phyloP scores from a whole-genome alignment of 768 basidiomycete genomes.

The Pisolithus microcarpus region DNA sequence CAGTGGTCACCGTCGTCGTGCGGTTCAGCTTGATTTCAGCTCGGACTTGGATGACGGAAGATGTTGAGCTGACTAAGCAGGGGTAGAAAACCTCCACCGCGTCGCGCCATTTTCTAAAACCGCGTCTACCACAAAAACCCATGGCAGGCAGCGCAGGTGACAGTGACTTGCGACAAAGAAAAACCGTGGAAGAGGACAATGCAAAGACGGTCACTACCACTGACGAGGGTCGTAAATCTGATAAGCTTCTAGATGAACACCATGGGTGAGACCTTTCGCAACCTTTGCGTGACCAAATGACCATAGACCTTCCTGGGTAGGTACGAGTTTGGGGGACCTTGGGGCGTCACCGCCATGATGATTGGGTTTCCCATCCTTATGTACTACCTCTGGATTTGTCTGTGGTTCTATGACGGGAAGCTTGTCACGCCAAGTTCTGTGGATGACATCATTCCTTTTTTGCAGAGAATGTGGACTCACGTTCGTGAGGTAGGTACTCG shows the following conservation, averaged over 20 bases:
- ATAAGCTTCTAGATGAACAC: conserved; percentile 69
- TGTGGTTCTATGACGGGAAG: conserved; percentile 91
- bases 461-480: conserved; percentile 79
- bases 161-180: conserved; percentile 26
- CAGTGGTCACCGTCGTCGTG: conserved; percentile 13
- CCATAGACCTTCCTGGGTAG: conserved; percentile 33
- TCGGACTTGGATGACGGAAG: background rate
- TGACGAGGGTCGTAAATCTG: conserved; percentile 66
- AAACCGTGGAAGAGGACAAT: conserved; percentile 6
- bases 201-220: conserved; percentile 35
- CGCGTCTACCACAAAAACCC: conserved; percentile 9
- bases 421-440: conserved; percentile 61
- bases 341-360: conserved; percentile 91
- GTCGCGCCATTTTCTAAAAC: background rate
- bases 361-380: conserved; percentile 88
- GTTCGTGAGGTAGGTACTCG: conserved; percentile 55
- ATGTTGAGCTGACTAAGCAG: conserved; percentile 15
- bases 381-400: conserved; percentile 98
- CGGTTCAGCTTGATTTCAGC: background rate
- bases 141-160: conserved; percentile 22
- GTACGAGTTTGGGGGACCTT: conserved; percentile 95
- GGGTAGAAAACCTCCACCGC: conserved; percentile 4
- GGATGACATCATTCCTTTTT: conserved; percentile 70
- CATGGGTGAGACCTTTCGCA: conserved; percentile 35
- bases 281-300: background rate